These are phyloP conservation scores for Geranium incanum DNA, from an alignment of 441 rosid species.

Conservation along the genomic window DNA sequence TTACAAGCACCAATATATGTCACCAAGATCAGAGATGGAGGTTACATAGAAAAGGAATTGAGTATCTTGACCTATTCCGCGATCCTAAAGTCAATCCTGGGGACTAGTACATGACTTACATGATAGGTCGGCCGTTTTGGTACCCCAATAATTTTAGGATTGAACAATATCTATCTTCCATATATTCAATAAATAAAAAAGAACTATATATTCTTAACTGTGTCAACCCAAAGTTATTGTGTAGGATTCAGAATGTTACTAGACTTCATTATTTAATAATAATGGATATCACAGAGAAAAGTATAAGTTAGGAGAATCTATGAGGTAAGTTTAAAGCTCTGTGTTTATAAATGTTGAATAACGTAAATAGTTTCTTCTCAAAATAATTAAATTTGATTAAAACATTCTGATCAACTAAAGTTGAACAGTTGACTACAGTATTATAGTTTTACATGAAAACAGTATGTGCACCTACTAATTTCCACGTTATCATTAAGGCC, in stretches of 20 bases:
- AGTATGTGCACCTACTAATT: not conserved
- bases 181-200: not conserved
- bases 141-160: not conserved
- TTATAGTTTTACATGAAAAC: not conserved
- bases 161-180: not conserved
- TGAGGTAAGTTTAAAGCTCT: not conserved
- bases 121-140: not conserved
- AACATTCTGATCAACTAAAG: not conserved
- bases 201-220: not conserved
- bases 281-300: not conserved
- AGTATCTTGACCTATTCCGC: not conserved
- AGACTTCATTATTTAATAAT: not conserved
- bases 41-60: not conserved
- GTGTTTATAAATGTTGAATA: not conserved
- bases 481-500: not conserved
- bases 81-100: not conserved
- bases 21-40: constrained; percentile 3
- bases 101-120: not conserved
- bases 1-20: constrained; percentile 1
- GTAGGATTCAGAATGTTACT: not conserved
- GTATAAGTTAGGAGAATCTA: not conserved
- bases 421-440: not conserved
- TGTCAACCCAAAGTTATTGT: not conserved
- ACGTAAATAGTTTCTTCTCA: not conserved
- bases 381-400: not conserved